Evolutionary conservation across 768 basidiomycete genomes (phyloP).

Genomic region (Candolleomyces eurysporus): DNA sequence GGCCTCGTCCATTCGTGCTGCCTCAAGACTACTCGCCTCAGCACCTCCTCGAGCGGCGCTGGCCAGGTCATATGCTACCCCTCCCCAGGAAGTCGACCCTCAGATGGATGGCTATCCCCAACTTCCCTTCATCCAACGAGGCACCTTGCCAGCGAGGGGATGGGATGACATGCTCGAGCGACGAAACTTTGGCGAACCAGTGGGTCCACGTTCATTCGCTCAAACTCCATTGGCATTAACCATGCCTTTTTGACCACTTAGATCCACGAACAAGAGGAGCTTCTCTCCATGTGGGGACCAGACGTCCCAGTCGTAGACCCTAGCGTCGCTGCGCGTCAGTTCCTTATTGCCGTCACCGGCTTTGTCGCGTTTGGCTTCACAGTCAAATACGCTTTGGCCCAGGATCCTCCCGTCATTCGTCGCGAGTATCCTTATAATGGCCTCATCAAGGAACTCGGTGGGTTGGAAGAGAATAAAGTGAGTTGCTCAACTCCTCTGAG

Average conservation of each 20-base stretch:
- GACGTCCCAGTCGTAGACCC: conserved; percentile 66
- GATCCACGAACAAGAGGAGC: conserved; percentile 81
- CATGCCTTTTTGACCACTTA: conserved; percentile 27
- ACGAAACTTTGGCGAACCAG: conserved; percentile 79
- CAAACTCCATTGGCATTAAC: not conserved
- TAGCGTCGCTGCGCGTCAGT: conserved; percentile 59
- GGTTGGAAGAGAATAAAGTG: conserved; percentile 77
- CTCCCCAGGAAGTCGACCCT: conserved; percentile 50
- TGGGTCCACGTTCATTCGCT: conserved; percentile 27
- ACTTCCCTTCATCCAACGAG: conserved; percentile 64
- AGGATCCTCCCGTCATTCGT: conserved; percentile 62
- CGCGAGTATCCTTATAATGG: conserved; percentile 79
- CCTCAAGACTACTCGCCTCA: conserved; percentile 15
- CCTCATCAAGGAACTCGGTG: conserved; percentile 74
- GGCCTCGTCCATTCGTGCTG: conserved; percentile 31
- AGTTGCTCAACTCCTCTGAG: conserved; percentile 15
- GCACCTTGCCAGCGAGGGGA: conserved; percentile 58
- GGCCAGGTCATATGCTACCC: conserved; percentile 32
- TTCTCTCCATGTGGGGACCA: conserved; percentile 86
- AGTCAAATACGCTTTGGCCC: conserved; percentile 53
- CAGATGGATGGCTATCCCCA: conserved; percentile 74
- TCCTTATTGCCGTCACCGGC: conserved; percentile 56
- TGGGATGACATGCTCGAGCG: conserved; percentile 79
- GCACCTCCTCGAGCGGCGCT: conserved; percentile 2
- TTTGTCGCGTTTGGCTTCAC: conserved; percentile 64